Base-by-base conservation (phyloP, 2,329 filamentous ascomycete genomes). In the Furcasterigmium furcatum region DNA sequence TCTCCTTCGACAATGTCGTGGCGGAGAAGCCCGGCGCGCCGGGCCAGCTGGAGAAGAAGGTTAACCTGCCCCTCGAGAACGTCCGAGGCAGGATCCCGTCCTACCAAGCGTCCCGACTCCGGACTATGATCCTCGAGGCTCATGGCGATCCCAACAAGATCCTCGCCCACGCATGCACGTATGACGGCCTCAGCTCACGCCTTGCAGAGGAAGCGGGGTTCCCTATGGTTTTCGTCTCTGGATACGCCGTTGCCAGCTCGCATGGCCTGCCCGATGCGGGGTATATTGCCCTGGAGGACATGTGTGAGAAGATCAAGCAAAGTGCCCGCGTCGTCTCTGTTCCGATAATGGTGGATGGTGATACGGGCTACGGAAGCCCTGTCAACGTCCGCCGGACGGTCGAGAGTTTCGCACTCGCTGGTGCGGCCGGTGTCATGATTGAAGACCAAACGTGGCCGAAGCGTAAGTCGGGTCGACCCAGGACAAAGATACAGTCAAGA, bases 401-500 rank as follows among this genome's bases (percentile, higher is more conserved):
- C 4, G 62, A 73, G 41, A 60, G 58, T 6, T 74, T 67, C 51
- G 70, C 71, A 0, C 50, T 56, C 5, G 70, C 70, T 2, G 70
- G 64, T n/a, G 64, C 64, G 14, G 63, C 64, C 3, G 64, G 64
- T 0, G 49, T 66, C 24, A 65, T 66, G 68, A 71, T 75, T 45
- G 71, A 74, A 45, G 70, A 74, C 44, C 71, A 74, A 49, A 71
- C 67, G 1, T 75, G 71, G 71, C 71, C 72, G 7, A 74, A 75
- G 46, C 55, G 71, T 74, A 45, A 52, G 63, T 36, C 19, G 16
- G 30, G n/a, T n/a, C n/a, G 10, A 13, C 18, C 9, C 32, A 5
- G 14, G 7, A 14, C 3, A 14, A 34, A 29, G 30, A 18, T 32
- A 29, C 22, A 16, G 32, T 29, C 38, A 16, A 14, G 2, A 2